phyloP scores from a whole-genome alignment of 169 alveolate species.

The Plasmodium knowlesi region DNA sequence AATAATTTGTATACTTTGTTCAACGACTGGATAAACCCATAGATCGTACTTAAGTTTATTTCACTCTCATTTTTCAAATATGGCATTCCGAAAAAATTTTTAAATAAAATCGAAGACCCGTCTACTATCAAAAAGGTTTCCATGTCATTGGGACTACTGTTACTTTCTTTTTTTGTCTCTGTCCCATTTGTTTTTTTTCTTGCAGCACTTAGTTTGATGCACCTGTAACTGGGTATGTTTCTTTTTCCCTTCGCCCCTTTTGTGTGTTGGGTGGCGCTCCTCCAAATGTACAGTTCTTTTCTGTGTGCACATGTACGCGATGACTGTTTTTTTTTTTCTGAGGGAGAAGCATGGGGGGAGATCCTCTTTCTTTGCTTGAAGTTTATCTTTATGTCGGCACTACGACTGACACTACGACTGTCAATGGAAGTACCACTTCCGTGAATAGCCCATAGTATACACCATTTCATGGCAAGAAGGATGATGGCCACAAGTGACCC shows the following conservation, averaged over 20 bases:
- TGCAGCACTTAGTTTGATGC: neutral
- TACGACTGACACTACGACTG: neutral
- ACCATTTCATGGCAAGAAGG: neutral
- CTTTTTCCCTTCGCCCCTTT: neutral
- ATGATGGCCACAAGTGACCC: neutral
- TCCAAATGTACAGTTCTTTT: neutral
- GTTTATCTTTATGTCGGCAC: neutral
- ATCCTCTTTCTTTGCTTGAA: neutral
- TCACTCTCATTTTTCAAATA: conserved; percentile 80
- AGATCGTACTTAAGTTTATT: conserved; percentile 80
- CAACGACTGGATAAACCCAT: conserved; percentile 85
- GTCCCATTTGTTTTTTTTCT: conserved; percentile 1
- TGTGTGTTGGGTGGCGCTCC: neutral
- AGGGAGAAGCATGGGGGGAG: neutral
- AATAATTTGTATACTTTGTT: conserved; percentile 78
- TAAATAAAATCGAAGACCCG: conserved; percentile 83
- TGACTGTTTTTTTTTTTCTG: neutral
- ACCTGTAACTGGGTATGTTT: neutral
- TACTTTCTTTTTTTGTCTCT: neutral
- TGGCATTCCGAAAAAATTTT: conserved; percentile 86
- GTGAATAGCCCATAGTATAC: neutral
- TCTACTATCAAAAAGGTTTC: conserved; percentile 81
- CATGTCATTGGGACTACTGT: neutral
- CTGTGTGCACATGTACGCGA: neutral
- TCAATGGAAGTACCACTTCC: no score